These are phyloP conservation scores for Elaeis guineensis DNA, from an alignment of 176 grass and related monocot genomes.

Conservation along the genomic window DNA sequence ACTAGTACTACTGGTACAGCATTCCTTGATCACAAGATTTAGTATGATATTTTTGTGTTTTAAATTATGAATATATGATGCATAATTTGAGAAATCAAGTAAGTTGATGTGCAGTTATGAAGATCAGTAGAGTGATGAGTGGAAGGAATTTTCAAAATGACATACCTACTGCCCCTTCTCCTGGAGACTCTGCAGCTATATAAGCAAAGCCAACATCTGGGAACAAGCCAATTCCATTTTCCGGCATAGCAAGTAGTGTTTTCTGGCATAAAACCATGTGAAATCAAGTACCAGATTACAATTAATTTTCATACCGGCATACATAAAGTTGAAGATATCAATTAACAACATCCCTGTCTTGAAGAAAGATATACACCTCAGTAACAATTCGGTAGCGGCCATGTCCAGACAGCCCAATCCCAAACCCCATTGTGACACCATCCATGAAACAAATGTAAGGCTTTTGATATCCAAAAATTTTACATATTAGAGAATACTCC, in stretches of 20 bases:
- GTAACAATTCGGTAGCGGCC: constrained; percentile 77
- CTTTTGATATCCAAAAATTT: constrained; percentile 80
- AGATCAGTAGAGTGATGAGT: no score
- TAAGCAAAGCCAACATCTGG: constrained; percentile 97
- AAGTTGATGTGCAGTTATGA: no score
- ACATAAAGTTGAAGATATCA: no score
- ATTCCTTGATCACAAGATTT: no score
- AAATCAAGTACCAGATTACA: not conserved
- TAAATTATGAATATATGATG: no score
- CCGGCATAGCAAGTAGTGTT: constrained; percentile 94
- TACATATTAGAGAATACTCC: constrained; percentile 96
- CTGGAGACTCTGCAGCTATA: constrained; percentile 65
- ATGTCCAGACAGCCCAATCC: constrained; percentile 97
- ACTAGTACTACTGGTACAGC: no score
- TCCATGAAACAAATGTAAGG: constrained; percentile 99
- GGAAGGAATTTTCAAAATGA: no score
- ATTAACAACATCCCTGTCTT: not conserved
- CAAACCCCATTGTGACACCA: constrained; percentile 98
- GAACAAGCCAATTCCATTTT: constrained; percentile 94
- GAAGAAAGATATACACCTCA: constrained; percentile 37
- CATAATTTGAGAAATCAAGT: no score
- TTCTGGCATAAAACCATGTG: constrained; percentile 34
- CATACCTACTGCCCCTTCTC: constrained; percentile 79
- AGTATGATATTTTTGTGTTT: no score
- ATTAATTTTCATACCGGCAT: no score